Percentiles rank a stretch among this genome's conserved stretches.
phyloP scores from a whole-genome alignment of 306 rosid species.

The Fragaria iinumae region DNA sequence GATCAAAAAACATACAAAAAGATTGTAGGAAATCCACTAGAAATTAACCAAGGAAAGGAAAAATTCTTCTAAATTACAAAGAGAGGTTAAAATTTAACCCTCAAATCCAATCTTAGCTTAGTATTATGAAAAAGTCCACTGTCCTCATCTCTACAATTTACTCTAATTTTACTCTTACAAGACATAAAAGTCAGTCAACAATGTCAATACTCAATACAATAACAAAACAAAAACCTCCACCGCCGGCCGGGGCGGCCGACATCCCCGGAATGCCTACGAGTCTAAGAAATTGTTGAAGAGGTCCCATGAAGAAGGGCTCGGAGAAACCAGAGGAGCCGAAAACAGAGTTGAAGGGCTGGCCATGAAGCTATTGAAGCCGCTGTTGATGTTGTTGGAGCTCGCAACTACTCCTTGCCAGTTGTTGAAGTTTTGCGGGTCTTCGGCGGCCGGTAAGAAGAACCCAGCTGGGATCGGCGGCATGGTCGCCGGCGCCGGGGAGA shows the following conservation, averaged over 20 bases:
- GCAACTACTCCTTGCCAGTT: constrained; percentile 30
- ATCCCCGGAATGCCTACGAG: not conserved
- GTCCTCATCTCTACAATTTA: not conserved
- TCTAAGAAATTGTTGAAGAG: constrained; percentile 55
- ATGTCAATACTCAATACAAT: not conserved
- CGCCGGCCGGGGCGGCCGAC: not conserved
- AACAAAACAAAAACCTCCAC: constrained; percentile 21
- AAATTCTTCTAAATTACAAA: not conserved
- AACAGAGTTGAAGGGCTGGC: constrained; percentile 69
- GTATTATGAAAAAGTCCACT: not conserved
- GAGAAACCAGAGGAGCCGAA: constrained; percentile 58
- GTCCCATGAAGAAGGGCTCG: constrained; percentile 67
- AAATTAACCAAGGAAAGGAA: not conserved
- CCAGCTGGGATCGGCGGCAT: constrained; percentile 62
- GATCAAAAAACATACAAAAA: not conserved
- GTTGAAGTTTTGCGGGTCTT: constrained; percentile 37
- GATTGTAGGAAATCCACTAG: no score
- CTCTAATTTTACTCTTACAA: not conserved
- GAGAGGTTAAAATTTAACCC: not conserved
- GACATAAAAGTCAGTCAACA: constrained; percentile 31
- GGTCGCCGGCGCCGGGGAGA: constrained; percentile 72
- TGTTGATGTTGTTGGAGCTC: not conserved
- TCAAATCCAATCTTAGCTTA: not conserved
- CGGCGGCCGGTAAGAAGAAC: constrained; percentile 50
- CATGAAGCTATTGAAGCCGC: constrained; percentile 28